Conservation (phyloP, 768 basidiomycete species). For the Podaxis sp. region DNA sequence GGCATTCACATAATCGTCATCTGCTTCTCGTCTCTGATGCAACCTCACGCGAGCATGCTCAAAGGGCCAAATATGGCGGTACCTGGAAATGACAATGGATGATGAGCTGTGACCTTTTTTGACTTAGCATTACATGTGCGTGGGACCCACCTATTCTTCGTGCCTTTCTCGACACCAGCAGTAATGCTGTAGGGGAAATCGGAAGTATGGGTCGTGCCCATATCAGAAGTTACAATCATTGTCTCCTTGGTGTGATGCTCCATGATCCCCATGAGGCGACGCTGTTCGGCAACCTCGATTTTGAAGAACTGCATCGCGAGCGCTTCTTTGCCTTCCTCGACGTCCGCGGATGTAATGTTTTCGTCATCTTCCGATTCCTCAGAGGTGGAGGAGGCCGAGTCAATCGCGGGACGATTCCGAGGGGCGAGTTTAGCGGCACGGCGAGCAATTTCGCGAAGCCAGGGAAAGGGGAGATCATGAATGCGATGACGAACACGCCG, state of each 20-base stretch:
- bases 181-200: constrained; percentile 89
- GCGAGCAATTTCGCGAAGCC: constrained; percentile 72
- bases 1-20: constrained; percentile 92
- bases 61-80: constrained; percentile 97
- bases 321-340: constrained; percentile 71
- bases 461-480: constrained; percentile 75
- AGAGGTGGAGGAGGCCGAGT: constrained; percentile 23
- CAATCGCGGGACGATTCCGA: constrained; percentile 18
- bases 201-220: constrained; percentile 14
- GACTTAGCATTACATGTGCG: not conserved
- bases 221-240: constrained; percentile 21
- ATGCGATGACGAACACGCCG: constrained; percentile 52
- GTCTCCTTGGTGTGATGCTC: constrained; percentile 79
- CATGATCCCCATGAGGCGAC: constrained; percentile 87
- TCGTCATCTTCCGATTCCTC: constrained; percentile 32
- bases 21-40: constrained; percentile 32
- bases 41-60: constrained; percentile 90
- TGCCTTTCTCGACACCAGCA: constrained; percentile 92
- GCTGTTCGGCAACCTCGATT: constrained; percentile 89
- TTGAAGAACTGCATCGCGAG: constrained; percentile 93
- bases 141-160: constrained; percentile 75
- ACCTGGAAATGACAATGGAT: constrained; percentile 43
- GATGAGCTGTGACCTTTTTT: not conserved
- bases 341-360: constrained; percentile 29
- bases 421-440: constrained; percentile 36